Evolutionary conservation across 2,329 filamentous ascomycete species (phyloP), one percentile per base, ranked within the genome.

Genomic region (Aspergillus glaucus): DNA sequence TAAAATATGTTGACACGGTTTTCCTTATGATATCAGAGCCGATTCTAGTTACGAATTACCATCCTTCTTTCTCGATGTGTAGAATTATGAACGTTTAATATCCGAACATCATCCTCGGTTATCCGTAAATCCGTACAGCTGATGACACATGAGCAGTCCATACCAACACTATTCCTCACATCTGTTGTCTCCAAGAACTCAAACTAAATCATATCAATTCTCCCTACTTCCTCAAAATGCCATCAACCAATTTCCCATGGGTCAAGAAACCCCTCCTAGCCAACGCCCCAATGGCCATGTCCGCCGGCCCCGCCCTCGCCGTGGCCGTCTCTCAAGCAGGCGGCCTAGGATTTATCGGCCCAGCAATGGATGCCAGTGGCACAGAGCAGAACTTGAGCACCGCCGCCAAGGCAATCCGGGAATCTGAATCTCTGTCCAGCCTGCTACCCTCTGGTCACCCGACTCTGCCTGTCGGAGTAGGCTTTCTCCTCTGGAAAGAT

Each of bases 241-340:
- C 37, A 12, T 26, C 22, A 7, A 14, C 2, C 28, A 9, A 15
- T n/a, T 84, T 84, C 58, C 80, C 82, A 55, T 86, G 83, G 82
- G 76, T 74, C 4, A 63, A 72, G n/a, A 59, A 64, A 2, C 84
- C 84, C 1, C 68, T 88, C 15, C 75, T 89, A 19, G 73, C 80
- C 47, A 71, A 76, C 47, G 86, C 84, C 2, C 87, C 86, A 0
- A 89, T 90, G 86, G 80, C 84, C 45, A 74, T 85, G 19, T 81
- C 88, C 55, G 71, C 76, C 53, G 77, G 68, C 59, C 79, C 65
- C 50, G 75, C 63, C 0, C 74, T 89, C 2, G 82, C 84, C 2
- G 70, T 82, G 15, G 77, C 81, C 30, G 76, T 88, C 12, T 82
- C 80, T 1, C 67, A 67, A 53, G 77, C 80, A 26, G 77, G 78